phyloP scores from a whole-genome alignment of 371 early-diverging fungal species.

The Mortierella polycephala region DNA sequence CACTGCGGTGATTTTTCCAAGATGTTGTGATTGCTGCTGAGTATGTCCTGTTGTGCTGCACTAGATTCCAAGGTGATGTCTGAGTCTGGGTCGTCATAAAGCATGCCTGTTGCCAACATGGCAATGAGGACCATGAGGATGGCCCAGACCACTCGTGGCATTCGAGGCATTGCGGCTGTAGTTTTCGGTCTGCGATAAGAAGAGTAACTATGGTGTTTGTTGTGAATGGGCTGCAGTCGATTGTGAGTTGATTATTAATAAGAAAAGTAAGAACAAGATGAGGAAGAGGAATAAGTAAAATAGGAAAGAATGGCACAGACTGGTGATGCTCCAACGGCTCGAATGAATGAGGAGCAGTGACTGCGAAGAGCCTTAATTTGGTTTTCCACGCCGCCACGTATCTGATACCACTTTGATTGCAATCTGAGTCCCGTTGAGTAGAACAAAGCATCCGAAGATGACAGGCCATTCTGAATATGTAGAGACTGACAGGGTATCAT shows the following conservation, averaged over 20 bases:
- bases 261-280: slow-evolving; percentile 1
- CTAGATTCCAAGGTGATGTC: neutral
- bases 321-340: neutral
- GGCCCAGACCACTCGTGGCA: slow-evolving; percentile 19
- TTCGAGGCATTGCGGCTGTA: slow-evolving; percentile 20
- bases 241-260: neutral
- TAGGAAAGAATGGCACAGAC: neutral
- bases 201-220: neutral
- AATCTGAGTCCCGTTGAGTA: no score
- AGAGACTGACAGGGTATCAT: no score
- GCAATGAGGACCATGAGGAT: slow-evolving; percentile 39
- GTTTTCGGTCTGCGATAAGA: neutral
- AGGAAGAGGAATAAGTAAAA: neutral
- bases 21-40: neutral
- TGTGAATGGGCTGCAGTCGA: neutral
- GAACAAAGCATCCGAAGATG: no score
- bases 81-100: slow-evolving; percentile 17
- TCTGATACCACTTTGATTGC: no score
- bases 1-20: slow-evolving; percentile 7
- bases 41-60: neutral
- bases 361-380: no score
- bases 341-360: no score
- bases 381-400: no score
- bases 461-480: no score
- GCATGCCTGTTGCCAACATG: slow-evolving; percentile 38